phyloP scores from a whole-genome alignment of 73 alveolate species.

The Paramecium octaurelia region DNA sequence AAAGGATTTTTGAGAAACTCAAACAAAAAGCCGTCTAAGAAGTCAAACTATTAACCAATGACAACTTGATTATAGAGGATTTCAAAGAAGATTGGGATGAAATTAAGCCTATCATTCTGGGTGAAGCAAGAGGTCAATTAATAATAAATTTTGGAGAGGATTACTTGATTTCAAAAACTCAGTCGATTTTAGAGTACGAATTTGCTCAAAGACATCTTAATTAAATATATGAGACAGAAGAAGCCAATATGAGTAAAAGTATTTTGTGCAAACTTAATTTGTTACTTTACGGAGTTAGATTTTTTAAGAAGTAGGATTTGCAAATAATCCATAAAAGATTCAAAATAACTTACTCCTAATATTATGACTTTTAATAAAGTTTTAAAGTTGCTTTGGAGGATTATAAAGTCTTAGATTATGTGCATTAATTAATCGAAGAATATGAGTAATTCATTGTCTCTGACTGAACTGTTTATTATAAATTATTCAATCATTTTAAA shows the following conservation, averaged over 20 bases:
- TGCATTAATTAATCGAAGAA: background rate
- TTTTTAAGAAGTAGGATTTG: background rate
- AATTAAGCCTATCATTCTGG: background rate
- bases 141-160: background rate
- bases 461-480: background rate
- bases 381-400: slow-evolving; percentile 17
- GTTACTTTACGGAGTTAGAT: background rate
- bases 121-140: background rate
- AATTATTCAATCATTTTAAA: background rate
- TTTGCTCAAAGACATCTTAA: background rate
- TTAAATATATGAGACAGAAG: slow-evolving; percentile 3
- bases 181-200: background rate
- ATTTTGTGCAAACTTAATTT: slow-evolving; percentile 18
- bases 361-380: background rate
- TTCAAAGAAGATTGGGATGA: slow-evolving; percentile 46
- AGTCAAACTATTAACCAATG: background rate
- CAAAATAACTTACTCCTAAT: background rate
- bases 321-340: background rate
- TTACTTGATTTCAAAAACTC: background rate
- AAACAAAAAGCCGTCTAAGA: background rate
- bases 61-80: background rate
- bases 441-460: background rate
- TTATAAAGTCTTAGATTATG: background rate
- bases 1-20: background rate
- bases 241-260: background rate